These are phyloP conservation scores for Turnera subulata DNA, from an alignment of 345 rosid species.

Conservation along the genomic window DNA sequence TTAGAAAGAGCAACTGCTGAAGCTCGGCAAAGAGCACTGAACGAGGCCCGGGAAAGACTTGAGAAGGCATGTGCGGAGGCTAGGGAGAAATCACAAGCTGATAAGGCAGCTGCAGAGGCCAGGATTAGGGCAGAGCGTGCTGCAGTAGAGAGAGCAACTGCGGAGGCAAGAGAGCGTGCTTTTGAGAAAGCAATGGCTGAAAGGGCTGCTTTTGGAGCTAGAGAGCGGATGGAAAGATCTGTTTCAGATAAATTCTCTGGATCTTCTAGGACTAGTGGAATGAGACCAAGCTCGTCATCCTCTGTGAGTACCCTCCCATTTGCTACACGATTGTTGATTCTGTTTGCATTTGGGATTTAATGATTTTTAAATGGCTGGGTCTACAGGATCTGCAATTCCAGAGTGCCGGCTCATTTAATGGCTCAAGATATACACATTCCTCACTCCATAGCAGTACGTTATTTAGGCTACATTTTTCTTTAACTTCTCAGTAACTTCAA, in stretches of 20 bases:
- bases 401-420: constrained; percentile 38
- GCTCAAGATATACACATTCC: constrained; percentile 47
- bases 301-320: constrained; percentile 33
- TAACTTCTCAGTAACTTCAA: neutral
- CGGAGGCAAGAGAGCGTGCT: constrained; percentile 95
- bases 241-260: constrained; percentile 55
- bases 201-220: constrained; percentile 62
- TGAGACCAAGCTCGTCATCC: constrained; percentile 42
- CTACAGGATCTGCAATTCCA: constrained; percentile 46
- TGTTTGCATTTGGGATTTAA: constrained; percentile 5
- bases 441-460: constrained; percentile 42
- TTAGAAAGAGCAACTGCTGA: constrained; percentile 56
- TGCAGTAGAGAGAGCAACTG: constrained; percentile 85
- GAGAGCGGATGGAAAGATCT: constrained; percentile 63
- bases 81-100: constrained; percentile 53
- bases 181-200: constrained; percentile 53
- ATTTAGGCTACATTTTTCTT: neutral
- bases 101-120: constrained; percentile 52
- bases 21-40: constrained; percentile 60
- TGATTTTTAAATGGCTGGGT: constrained; percentile 39
- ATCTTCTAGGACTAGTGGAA: constrained; percentile 45
- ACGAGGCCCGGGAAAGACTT: constrained; percentile 87
- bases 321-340: constrained; percentile 1
- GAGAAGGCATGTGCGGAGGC: constrained; percentile 95
- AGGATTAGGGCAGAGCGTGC: constrained; percentile 82